Conservation (phyloP, 441 rosid genomes). For the Populus tomentosa region DNA sequence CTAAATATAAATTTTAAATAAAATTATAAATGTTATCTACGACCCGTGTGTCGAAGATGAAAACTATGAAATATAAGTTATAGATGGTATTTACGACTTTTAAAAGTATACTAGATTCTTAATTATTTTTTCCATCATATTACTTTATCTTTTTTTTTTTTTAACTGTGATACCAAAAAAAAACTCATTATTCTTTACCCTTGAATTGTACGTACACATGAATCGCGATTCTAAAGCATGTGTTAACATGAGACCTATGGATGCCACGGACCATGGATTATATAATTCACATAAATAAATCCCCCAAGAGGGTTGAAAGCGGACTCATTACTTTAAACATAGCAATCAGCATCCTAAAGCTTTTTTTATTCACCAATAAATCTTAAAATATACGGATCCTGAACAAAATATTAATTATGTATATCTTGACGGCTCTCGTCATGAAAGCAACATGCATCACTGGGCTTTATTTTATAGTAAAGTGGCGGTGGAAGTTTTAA, state of each 20-base stretch:
- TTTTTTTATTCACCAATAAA: background rate
- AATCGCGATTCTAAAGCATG: background rate
- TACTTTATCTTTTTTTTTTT: no score
- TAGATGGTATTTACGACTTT: no score
- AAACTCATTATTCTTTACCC: background rate
- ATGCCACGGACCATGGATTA: background rate
- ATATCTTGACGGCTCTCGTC: background rate
- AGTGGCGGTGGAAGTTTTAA: background rate
- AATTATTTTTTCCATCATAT: no score
- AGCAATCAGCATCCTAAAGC: background rate
- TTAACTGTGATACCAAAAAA: no score
- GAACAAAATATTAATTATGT: background rate
- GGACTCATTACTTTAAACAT: background rate
- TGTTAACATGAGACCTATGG: background rate
- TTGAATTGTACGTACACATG: background rate
- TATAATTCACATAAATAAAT: no score
- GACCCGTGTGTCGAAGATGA: accelerated
- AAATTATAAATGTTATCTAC: accelerated
- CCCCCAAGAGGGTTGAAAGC: no score
- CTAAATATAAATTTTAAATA: no score
- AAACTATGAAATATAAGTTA: no score
- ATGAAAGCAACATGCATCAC: background rate
- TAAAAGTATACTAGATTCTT: no score
- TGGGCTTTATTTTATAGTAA: background rate
- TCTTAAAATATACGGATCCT: background rate